Evolutionary conservation across 1,139 yeast genomes (phyloP), one percentile per base, ranked within the genome.

Genomic region (Geotrichum histeridarum): DNA sequence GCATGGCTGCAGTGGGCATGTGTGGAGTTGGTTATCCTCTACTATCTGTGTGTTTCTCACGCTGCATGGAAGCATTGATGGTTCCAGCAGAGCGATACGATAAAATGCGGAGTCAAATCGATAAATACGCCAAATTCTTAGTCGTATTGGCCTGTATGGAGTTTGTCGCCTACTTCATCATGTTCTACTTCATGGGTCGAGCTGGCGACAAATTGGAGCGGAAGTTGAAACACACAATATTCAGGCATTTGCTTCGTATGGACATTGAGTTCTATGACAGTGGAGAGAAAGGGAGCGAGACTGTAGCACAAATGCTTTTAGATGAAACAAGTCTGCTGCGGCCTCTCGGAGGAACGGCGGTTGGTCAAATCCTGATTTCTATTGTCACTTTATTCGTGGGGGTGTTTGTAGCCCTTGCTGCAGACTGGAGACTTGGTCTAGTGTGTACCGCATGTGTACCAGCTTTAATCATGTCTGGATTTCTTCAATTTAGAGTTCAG

Each of bases 311-410:
- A 30, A 53, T 50, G 53, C 35, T 55, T 27, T 31, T 53, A n/a
- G 78, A 80, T 37, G 88, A 89, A 48, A 85, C 84, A 65, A 62
- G 64, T 39, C 93, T 90, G 60, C 75, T 90, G 65, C 86, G 90
- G 31, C 83, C 95, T 1, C 77, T 89, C 42, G 86, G 94, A 42
- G 97, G 93, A 66, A 95, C 95, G 30, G 83, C 86, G 47, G 78
- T 94, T 55, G 88, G 95, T 12, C 73, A 86, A 4, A 81, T 90
- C 51, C 79, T 86, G 59, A 95, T 95, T 15, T 75, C 80, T 14
- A 80, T 86, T 2, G 90, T 94, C 39, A 75, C 82, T 30, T 78
- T 90, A 2, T 82, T 72, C 39, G 76, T 73, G 79, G 90, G 94
- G 82, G 93, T 82, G 80, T 64, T 78, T 76, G 64, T 86, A 80